Conservation (phyloP, 768 basidiomycete genomes). For the Boletus sp. region DNA sequence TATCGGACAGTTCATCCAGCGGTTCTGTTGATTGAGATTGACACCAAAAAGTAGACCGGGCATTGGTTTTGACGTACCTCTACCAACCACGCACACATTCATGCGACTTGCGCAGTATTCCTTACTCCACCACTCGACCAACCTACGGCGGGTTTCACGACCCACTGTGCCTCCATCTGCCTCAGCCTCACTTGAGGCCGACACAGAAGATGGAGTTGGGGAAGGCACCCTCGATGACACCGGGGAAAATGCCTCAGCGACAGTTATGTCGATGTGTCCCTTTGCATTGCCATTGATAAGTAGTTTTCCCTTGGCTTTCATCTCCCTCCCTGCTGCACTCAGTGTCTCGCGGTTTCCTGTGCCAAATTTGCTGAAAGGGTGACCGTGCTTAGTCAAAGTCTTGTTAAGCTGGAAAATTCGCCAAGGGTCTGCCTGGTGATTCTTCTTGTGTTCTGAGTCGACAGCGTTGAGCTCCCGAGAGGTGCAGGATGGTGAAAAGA, state of each 20-base stretch:
- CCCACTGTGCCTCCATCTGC: conserved; percentile 78
- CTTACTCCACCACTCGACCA: conserved; percentile 81
- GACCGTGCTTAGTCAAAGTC: conserved; percentile 71
- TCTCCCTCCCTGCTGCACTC: conserved; percentile 56
- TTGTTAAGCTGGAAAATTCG: conserved; percentile 96
- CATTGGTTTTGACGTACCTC: conserved; percentile 45
- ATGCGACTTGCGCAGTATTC: conserved; percentile 85
- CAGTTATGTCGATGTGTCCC: conserved; percentile 17
- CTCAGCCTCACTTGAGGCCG: conserved; percentile 56
- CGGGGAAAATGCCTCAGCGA: conserved; percentile 40
- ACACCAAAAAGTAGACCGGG: background rate
- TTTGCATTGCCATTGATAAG: conserved; percentile 25
- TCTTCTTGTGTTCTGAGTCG: conserved; percentile 97
- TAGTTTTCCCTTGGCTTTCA: conserved; percentile 50
- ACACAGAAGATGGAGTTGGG: conserved; percentile 56
- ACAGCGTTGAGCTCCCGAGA: conserved; percentile 92
- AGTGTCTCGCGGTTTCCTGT: conserved; percentile 80
- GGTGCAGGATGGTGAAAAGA: conserved; percentile 84
- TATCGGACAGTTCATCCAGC: conserved; percentile 63
- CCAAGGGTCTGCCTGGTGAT: conserved; percentile 87
- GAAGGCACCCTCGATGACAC: conserved; percentile 56
- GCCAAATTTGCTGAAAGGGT: conserved; percentile 91
- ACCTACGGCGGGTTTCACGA: conserved; percentile 71
- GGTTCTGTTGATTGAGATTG: conserved; percentile 50
- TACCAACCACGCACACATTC: conserved; percentile 76